These are phyloP conservation scores for Myrica gale DNA, from an alignment of 306 rosid genomes.

Conservation along the genomic window DNA sequence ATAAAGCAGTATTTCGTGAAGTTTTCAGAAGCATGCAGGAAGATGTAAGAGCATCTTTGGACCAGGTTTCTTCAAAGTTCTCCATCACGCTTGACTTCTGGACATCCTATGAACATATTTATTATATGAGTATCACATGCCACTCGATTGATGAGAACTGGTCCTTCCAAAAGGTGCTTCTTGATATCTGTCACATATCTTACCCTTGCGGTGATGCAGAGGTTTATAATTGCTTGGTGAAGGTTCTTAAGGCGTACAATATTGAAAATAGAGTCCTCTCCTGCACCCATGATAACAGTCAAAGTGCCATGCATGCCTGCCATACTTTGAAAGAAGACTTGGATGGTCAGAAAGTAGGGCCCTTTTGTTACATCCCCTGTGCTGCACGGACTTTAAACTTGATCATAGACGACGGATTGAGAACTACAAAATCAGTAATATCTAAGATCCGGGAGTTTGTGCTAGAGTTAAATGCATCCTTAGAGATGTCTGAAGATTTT, in stretches of 20 bases:
- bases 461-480: slow-evolving; percentile 67
- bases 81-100: slow-evolving; percentile 88
- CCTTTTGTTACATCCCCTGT: slow-evolving; percentile 87
- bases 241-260: slow-evolving; percentile 74
- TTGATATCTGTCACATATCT: slow-evolving; percentile 78
- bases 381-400: slow-evolving; percentile 79
- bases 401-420: slow-evolving; percentile 88
- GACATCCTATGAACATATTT: slow-evolving; percentile 79
- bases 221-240: slow-evolving; percentile 60
- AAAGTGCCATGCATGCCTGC: slow-evolving; percentile 67
- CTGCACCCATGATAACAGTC: slow-evolving; percentile 91
- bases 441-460: slow-evolving; percentile 81
- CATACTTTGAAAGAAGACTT: slow-evolving; percentile 68
- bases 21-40: slow-evolving; percentile 84
- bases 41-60: slow-evolving; percentile 69
- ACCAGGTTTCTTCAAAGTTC: slow-evolving; percentile 70
- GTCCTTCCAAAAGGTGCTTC: slow-evolving; percentile 82
- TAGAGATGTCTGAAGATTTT: slow-evolving; percentile 70
- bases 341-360: slow-evolving; percentile 74
- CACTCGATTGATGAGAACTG: slow-evolving; percentile 94
- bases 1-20: slow-evolving; percentile 60
- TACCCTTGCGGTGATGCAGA: slow-evolving; percentile 75
- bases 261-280: slow-evolving; percentile 77
- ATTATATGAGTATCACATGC: slow-evolving; percentile 82
- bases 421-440: slow-evolving; percentile 54